These are phyloP conservation scores for Globisporangium canariense DNA, from an alignment of 352 stramenopile species.

Conservation along the genomic window DNA sequence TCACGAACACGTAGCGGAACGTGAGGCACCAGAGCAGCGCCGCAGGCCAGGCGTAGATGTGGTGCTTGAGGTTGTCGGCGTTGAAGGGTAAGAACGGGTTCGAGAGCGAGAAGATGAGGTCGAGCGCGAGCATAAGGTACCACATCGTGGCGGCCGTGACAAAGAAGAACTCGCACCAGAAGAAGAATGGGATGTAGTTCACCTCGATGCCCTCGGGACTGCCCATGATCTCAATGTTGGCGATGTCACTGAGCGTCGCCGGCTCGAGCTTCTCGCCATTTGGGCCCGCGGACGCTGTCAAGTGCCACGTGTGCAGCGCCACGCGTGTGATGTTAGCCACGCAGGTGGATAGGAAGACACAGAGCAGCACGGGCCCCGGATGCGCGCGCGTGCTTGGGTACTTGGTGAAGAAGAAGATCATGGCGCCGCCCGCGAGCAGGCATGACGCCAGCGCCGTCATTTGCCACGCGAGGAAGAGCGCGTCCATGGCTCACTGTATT, in stretches of 20 bases:
- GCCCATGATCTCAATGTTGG: conserved; percentile 49
- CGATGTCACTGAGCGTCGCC: conserved; percentile 58
- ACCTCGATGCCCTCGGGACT: conserved; percentile 24
- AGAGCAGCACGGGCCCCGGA: conserved; percentile 71
- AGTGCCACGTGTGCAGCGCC: conserved; percentile 51
- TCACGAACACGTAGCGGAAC: conserved; percentile 61
- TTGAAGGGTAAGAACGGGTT: conserved; percentile 88
- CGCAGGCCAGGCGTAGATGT: conserved; percentile 74
- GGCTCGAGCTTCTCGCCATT: conserved; percentile 15
- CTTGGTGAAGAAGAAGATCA: conserved; percentile 74
- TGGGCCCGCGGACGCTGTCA: conserved; percentile 18
- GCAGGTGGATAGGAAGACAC: conserved; percentile 68
- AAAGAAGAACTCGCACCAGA: conserved; percentile 86
- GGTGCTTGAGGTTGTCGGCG: conserved; percentile 81
- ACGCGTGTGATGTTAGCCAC: conserved; percentile 69
- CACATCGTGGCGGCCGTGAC: conserved; percentile 71
- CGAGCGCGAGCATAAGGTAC: conserved; percentile 83
- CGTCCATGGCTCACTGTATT: conserved; percentile 28
- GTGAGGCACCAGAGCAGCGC: conserved; percentile 64
- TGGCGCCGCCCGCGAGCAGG: conserved; percentile 43
- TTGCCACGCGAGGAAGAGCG: conserved; percentile 74
- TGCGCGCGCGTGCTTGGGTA: conserved; percentile 59
- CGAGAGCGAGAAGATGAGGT: conserved; percentile 85
- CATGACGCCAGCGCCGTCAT: conserved; percentile 59
- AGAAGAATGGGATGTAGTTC: conserved; percentile 68